Conservation (phyloP, 345 rosid species). For the Lagerstroemia speciosa region DNA sequence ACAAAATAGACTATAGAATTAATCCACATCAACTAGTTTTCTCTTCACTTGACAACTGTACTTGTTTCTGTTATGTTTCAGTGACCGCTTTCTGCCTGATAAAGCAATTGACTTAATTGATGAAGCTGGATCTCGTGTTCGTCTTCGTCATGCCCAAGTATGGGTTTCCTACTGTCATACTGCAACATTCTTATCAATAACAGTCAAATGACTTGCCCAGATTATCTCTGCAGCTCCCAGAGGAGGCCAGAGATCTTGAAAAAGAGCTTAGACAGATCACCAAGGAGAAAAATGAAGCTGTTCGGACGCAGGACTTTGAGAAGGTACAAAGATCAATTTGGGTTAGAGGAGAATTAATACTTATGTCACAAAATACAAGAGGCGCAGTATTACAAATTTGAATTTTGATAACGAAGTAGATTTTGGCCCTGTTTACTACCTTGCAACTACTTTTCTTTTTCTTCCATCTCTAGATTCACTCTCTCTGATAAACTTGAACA, state of each 20-base stretch:
- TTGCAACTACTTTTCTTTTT: background rate
- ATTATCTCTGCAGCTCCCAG: constrained; percentile 59
- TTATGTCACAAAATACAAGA: too few species aligned
- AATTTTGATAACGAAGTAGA: background rate
- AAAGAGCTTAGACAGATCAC: constrained; percentile 88
- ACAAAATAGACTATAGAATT: background rate
- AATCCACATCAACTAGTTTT: background rate
- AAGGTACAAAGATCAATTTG: constrained; percentile 36
- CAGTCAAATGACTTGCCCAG: background rate
- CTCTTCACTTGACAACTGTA: too few species aligned
- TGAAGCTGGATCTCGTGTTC: constrained; percentile 65
- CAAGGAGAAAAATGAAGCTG: constrained; percentile 96
- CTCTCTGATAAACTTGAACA: background rate
- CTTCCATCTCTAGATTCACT: background rate
- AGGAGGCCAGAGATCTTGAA: constrained; percentile 98
- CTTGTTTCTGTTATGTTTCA: constrained; percentile 12
- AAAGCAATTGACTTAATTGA: constrained; percentile 68
- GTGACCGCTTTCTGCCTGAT: constrained; percentile 63
- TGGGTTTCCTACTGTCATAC: background rate
- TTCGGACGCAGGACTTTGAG: constrained; percentile 90
- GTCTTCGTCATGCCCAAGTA: constrained; percentile 40
- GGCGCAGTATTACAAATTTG: background rate
- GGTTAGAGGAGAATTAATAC: background rate
- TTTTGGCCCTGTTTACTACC: background rate
- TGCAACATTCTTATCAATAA: constrained; percentile 6